A percentile compares a stretch with the other conserved stretches of the same genome.
phyloP scores from a whole-genome alignment of 139 green algal species.

The Tetraselmis chui region DNA sequence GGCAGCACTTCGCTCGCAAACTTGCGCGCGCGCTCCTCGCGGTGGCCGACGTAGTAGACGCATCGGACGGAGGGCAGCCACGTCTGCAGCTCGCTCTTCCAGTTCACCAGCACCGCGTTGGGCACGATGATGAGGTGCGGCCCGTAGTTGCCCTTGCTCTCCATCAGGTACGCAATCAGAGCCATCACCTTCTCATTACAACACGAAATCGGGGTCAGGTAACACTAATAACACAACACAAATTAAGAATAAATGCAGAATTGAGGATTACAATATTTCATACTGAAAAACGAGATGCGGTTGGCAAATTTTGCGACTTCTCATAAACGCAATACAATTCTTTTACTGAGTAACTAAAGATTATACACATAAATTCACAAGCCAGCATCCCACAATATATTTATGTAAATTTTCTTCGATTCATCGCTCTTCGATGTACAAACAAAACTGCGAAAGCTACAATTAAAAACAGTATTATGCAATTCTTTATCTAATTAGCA shows the following conservation, averaged over 20 bases:
- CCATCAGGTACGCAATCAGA: slow-evolving; percentile 89
- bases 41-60: slow-evolving; percentile 67
- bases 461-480: no score
- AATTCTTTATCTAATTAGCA: no score
- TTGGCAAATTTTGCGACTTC: no score
- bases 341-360: no score
- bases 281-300: no score
- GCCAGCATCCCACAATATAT: no score
- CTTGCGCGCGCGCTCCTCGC: slow-evolving; percentile 67
- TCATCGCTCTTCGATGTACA: neutral
- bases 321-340: no score
- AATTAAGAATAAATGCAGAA: neutral
- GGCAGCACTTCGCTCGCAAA: slow-evolving; percentile 48
- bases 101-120: slow-evolving; percentile 97
- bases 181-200: slow-evolving; percentile 95
- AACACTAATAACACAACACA: neutral
- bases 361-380: no score
- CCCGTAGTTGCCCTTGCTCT: slow-evolving; percentile 89
- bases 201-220: neutral
- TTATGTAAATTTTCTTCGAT: no score
- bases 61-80: slow-evolving; percentile 78
- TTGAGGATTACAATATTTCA: no score
- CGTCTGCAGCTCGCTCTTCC: slow-evolving; percentile 81
- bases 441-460: slow-evolving; percentile 20
- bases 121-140: slow-evolving; percentile 97